Evolutionary conservation across 2,329 filamentous ascomycete genomes (phyloP).

Genomic region (Aspergillus glaucus): DNA sequence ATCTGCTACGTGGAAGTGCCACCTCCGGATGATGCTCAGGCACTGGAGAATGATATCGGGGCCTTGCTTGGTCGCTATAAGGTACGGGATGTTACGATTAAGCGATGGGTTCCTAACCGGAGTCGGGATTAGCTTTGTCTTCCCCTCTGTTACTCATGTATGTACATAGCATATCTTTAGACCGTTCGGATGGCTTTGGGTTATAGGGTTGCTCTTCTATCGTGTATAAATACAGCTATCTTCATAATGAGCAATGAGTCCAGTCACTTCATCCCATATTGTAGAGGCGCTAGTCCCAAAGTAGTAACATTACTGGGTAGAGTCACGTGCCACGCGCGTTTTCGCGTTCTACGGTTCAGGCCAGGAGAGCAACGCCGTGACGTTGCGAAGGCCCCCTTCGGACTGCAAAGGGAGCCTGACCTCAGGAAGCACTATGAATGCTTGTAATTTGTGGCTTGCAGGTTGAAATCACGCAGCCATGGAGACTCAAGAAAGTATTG

Average conservation of each 20-base stretch:
- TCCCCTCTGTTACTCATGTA: not conserved
- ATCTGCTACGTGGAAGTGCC: constrained; percentile 90
- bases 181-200: not conserved
- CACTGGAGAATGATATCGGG: constrained; percentile 52
- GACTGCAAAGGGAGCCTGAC: not conserved
- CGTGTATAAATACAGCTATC: not conserved
- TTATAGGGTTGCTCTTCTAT: not conserved
- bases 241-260: not conserved
- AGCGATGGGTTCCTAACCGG: constrained; percentile 78
- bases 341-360: constrained; percentile 20
- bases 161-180: not conserved
- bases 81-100: constrained; percentile 73
- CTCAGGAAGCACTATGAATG: not conserved
- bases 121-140: constrained; percentile 51
- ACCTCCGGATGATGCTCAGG: constrained; percentile 42
- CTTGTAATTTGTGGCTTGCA: not conserved
- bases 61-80: constrained; percentile 62
- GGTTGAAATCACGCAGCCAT: constrained; percentile 14
- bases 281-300: constrained; percentile 8
- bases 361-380: not conserved
- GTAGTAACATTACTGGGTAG: constrained; percentile 19
- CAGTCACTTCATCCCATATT: not conserved
- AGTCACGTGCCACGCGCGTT: constrained; percentile 25
- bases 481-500: constrained; percentile 38
- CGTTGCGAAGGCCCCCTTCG: not conserved